Evolutionary conservation across 2,329 filamentous ascomycete genomes (phyloP).

Genomic region (Ceratocystis variospora): DNA sequence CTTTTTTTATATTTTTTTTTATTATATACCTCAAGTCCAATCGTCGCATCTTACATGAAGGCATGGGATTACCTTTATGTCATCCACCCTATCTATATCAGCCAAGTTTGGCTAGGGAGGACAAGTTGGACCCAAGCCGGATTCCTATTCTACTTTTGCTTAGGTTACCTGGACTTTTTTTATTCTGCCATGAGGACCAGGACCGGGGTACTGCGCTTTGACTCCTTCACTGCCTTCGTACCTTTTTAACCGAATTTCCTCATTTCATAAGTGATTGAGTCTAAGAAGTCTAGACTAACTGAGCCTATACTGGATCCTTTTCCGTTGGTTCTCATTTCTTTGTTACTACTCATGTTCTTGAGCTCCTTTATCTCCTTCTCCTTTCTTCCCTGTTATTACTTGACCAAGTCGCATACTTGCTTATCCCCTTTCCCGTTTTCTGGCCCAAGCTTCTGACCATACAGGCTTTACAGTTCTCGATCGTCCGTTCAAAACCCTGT

Average conservation of each 20-base stretch:
- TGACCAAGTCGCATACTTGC: background rate
- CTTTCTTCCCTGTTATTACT: background rate
- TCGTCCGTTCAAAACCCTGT: slow-evolving; percentile 12
- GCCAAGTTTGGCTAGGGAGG: background rate
- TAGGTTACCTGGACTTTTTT: background rate
- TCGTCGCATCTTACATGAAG: background rate
- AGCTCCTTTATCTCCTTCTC: background rate
- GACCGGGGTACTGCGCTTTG: slow-evolving; percentile 12
- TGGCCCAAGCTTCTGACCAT: background rate
- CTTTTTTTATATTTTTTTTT: no score
- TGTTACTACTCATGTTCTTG: background rate
- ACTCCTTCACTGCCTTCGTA: slow-evolving; percentile 6
- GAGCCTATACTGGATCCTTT: background rate
- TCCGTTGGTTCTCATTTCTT: background rate
- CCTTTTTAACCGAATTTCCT: background rate
- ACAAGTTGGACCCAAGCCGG: background rate
- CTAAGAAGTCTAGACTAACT: slow-evolving; percentile 4
- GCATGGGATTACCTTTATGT: background rate
- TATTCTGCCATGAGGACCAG: background rate
- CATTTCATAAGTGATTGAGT: slow-evolving; percentile 7
- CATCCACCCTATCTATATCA: background rate
- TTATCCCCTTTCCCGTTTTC: background rate
- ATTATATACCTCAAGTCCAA: background rate
- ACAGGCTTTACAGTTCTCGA: background rate
- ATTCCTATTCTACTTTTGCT: background rate